These are phyloP conservation scores for Seminavis robusta DNA, from an alignment of 108 stramenopile species.

Conservation along the genomic window DNA sequence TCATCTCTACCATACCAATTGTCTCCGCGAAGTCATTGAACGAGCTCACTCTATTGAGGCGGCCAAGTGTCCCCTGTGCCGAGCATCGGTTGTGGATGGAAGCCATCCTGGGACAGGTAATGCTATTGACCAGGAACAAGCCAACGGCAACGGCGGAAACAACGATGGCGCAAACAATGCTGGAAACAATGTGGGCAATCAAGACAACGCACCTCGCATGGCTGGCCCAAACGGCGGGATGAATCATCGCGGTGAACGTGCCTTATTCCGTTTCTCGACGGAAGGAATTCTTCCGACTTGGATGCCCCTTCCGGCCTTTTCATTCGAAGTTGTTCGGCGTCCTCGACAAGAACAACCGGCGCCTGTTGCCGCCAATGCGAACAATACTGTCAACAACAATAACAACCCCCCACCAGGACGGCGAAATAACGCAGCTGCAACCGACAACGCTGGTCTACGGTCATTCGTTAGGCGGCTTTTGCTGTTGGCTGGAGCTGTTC, in stretches of 20 bases:
- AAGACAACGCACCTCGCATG: neutral
- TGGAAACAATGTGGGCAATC: slow-evolving; percentile 1
- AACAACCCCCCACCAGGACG: slow-evolving; percentile 23
- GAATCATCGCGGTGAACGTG: slow-evolving; percentile 33
- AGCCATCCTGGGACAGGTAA: slow-evolving; percentile 6
- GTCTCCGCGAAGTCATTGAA: slow-evolving; percentile 78
- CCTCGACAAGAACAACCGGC: slow-evolving; percentile 21
- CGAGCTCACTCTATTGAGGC: slow-evolving; percentile 56
- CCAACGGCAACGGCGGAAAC: slow-evolving; percentile 1
- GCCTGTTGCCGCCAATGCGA: slow-evolving; percentile 3
- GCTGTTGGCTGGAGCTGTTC: slow-evolving; percentile 50
- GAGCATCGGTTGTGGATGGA: slow-evolving; percentile 51
- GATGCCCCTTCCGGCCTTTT: slow-evolving; percentile 74
- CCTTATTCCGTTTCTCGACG: slow-evolving; percentile 75
- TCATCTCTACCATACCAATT: slow-evolving; percentile 72
- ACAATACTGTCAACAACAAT: slow-evolving; percentile 19
- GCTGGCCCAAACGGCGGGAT: too few relatives aligned
- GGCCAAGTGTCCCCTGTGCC: slow-evolving; percentile 73
- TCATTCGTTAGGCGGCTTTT: slow-evolving; percentile 63
- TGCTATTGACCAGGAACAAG: neutral
- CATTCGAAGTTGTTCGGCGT: slow-evolving; percentile 78
- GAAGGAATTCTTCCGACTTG: slow-evolving; percentile 72
- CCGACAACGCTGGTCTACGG: neutral
- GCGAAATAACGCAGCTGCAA: slow-evolving; percentile 13
- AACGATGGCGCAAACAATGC: neutral